Evolutionary conservation across 768 basidiomycete species (phyloP), one percentile per base, ranked within the genome.

Genomic region (Dioszegia crocea): DNA sequence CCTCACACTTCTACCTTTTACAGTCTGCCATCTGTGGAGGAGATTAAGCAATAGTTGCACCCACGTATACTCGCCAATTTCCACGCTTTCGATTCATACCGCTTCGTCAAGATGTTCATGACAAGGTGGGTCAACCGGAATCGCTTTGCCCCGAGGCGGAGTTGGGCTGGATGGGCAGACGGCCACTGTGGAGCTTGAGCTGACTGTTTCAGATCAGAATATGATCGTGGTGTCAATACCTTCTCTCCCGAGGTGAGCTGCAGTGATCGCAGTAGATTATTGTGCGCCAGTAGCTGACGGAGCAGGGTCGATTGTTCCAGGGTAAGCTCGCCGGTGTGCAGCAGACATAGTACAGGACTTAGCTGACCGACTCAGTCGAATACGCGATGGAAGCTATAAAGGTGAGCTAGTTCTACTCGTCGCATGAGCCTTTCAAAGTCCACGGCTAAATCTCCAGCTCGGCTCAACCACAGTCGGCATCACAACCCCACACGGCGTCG

Each of bases 381-480:
- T 98, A 98, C 82, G 96, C 96, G 51, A 99, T 98, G 76, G 96
- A 99, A 74, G 96, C 96, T 8, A 98, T 98, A 79, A 98, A 96
- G 80, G 92, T 92, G 63, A 59, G 70, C 38, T 53, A 17, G n/a
- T n/a, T n/a, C 33, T 36, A 23, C 45, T 33, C 38, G 29, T 24
- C 33, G 14, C 33, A 33, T 14, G 33, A 23, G 14, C 19, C 9
- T 0, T 17, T 17, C 50, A 47, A n/a, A n/a, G n/a, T n/a, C n/a
- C n/a, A n/a, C n/a, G n/a, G n/a, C n/a, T n/a, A n/a, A n/a, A 2
- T 30, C 36, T 36, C 11, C 74, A 98, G 93, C 88, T 98, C 71
- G 96, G 96, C 56, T 97, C 92, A 58, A 98, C 96, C 61, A 96
- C 96, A 40, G 88, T 99, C 67, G 96, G 94, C 60, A 88, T 98